phyloP scores from a whole-genome alignment of 2,329 filamentous ascomycete genomes.

The Ceratocystis destructans region DNA sequence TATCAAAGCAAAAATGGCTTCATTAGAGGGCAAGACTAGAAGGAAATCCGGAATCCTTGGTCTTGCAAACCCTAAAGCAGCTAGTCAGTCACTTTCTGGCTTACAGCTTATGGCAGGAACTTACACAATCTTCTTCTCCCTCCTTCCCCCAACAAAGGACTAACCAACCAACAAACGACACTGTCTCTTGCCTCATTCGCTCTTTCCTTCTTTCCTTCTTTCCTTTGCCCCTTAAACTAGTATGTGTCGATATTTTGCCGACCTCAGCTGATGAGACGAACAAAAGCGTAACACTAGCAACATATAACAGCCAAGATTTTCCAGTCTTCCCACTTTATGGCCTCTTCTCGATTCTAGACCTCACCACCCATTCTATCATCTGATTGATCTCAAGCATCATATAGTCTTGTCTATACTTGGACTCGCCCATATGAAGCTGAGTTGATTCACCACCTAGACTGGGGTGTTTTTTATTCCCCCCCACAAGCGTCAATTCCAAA shows the following conservation, averaged over 20 bases:
- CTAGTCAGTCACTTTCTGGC: background rate
- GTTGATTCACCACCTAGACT: background rate
- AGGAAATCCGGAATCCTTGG: background rate
- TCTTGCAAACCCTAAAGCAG: background rate
- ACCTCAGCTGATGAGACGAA: background rate
- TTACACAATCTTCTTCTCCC: background rate
- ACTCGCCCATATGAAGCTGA: background rate
- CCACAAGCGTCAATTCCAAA: background rate
- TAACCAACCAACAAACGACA: background rate
- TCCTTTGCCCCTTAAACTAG: background rate
- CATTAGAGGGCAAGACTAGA: background rate
- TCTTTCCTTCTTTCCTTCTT: no score
- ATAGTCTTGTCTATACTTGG: constrained; percentile 1
- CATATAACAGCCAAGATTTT: background rate
- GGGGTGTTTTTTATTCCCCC: background rate
- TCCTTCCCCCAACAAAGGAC: constrained; percentile 6
- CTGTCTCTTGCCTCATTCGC: background rate
- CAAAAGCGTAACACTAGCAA: background rate
- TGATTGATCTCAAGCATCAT: constrained; percentile 4
- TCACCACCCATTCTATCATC: background rate
- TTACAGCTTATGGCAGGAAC: background rate
- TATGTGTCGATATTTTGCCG: constrained; percentile 3
- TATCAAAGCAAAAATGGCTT: background rate
- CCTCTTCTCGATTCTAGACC: background rate
- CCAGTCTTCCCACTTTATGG: background rate